Conservation (phyloP, 495 filamentous ascomycete genomes). For the Penicillium diatomitis region DNA sequence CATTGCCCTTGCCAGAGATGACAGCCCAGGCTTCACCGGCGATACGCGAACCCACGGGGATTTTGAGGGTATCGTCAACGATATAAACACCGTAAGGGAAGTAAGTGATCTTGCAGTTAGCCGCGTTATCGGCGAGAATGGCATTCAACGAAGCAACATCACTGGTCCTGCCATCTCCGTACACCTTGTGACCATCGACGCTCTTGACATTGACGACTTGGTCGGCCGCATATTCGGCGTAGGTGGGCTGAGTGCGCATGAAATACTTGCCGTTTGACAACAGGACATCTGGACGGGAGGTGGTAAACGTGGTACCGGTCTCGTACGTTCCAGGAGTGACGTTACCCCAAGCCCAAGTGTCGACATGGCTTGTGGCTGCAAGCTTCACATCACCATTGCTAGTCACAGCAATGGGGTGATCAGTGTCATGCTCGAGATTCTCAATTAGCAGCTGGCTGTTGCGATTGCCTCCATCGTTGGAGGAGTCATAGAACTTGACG, state of each 20-base stretch:
- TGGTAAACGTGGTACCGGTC: conserved; percentile 10
- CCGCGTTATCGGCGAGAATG: conserved; percentile 30
- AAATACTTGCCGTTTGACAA: conserved; percentile 18
- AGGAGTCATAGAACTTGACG: conserved; percentile 33
- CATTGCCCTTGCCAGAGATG: conserved; percentile 33
- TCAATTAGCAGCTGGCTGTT: conserved; percentile 28
- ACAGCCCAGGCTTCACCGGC: conserved; percentile 40
- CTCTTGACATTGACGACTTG: conserved; percentile 14
- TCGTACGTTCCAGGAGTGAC: conserved; percentile 21
- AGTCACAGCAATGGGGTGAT: conserved; percentile 18
- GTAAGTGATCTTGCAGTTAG: conserved; percentile 31
- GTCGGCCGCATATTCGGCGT: conserved; percentile 29
- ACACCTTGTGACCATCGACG: conserved; percentile 5
- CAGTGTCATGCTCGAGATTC: conserved; percentile 18
- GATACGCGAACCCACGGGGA: conserved; percentile 40
- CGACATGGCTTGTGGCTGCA: conserved; percentile 32
- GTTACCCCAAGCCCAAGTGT: conserved; percentile 33
- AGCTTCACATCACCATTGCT: conserved; percentile 34
- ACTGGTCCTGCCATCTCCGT: conserved; percentile 12
- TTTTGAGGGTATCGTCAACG: conserved; percentile 41
- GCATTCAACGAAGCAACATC: conserved; percentile 29
- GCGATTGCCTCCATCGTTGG: conserved; percentile 18
- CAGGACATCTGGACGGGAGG: conserved; percentile 12
- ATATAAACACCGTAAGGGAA: conserved; percentile 50
- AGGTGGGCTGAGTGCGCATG: conserved; percentile 31